Evolutionary conservation across 139 green algal species (phyloP).

Genomic region (Chlamydomonas sp.): DNA sequence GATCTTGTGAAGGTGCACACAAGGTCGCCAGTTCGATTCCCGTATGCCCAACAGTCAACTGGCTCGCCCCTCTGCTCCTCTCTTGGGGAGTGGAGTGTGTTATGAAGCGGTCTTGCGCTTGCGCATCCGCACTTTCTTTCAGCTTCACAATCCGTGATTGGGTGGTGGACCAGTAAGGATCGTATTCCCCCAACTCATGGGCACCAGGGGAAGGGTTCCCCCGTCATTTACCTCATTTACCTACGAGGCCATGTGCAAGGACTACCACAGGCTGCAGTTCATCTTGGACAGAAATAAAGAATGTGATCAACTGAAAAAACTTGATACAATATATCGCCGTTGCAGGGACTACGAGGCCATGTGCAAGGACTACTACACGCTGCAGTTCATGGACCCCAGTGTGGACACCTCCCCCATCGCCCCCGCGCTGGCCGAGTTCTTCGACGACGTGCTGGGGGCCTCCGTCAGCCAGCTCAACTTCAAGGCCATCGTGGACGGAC

Average conservation of each 20-base stretch:
- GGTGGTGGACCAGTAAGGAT: no score
- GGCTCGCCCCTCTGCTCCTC: not conserved
- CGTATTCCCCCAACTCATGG: no score
- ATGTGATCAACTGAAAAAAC: no score
- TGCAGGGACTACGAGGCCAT: conserved; percentile 83
- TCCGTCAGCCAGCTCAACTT: conserved; percentile 93
- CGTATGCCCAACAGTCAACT: not conserved
- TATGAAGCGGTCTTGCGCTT: no score
- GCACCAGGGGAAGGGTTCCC: no score
- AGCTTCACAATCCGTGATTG: no score
- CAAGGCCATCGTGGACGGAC: conserved; percentile 94
- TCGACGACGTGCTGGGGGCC: conserved; percentile 91
- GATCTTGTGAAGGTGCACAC: no score
- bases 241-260: conserved; percentile 88
- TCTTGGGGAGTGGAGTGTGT: no score
- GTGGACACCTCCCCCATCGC: conserved; percentile 97
- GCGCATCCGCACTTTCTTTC: no score
- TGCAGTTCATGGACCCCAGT: conserved; percentile 87
- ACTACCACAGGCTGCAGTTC: conserved; percentile 96
- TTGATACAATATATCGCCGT: not conserved
- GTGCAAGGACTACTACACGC: conserved; percentile 93
- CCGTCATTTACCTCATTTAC: no score
- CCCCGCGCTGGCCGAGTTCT: conserved; percentile 92
- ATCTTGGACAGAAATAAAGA: conserved; percentile 41
- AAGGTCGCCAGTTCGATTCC: not conserved